Evolutionary conservation across 768 basidiomycete genomes (phyloP).

Genomic region (Megacollybia marginata): DNA sequence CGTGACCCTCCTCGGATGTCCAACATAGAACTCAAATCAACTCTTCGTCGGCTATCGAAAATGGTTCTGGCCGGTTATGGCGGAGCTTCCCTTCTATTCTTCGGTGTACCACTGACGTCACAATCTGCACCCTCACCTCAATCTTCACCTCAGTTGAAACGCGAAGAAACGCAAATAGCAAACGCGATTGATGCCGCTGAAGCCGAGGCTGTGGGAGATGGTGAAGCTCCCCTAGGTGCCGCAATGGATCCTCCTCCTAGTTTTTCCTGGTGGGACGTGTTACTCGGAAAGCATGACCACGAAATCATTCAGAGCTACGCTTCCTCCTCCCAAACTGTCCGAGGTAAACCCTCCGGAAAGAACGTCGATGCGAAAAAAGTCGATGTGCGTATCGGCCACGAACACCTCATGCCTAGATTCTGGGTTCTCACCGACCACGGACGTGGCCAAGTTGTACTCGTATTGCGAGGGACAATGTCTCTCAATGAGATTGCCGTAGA

Average conservation of each 20-base stretch:
- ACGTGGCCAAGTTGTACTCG: constrained; percentile 67
- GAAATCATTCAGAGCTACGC: constrained; percentile 73
- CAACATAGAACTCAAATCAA: constrained; percentile 51
- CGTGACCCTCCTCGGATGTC: constrained; percentile 13
- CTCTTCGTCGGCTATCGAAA: constrained; percentile 73
- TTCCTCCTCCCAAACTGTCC: background rate
- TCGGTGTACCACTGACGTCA: constrained; percentile 50
- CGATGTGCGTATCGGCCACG: constrained; percentile 45
- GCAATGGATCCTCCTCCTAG: constrained; percentile 12
- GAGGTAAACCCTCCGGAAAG: constrained; percentile 4
- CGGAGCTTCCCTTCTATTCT: constrained; percentile 74
- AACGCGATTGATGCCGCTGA: constrained; percentile 67
- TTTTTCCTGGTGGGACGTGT: constrained; percentile 81
- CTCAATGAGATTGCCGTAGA: constrained; percentile 84
- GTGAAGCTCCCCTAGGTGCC: background rate
- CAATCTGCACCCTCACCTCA: constrained; percentile 20
- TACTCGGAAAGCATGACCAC: constrained; percentile 74
- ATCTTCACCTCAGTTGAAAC: constrained; percentile 30
- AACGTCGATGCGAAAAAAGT: constrained; percentile 19
- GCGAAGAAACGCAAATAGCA: constrained; percentile 57
- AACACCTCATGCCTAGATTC: constrained; percentile 72
- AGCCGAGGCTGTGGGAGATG: constrained; percentile 48
- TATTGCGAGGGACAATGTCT: constrained; percentile 78
- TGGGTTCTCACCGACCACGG: constrained; percentile 83
- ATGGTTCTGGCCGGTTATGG: constrained; percentile 83